Conservation (phyloP, 805 yeast genomes). For the Hanseniaspora valbyensis region DNA sequence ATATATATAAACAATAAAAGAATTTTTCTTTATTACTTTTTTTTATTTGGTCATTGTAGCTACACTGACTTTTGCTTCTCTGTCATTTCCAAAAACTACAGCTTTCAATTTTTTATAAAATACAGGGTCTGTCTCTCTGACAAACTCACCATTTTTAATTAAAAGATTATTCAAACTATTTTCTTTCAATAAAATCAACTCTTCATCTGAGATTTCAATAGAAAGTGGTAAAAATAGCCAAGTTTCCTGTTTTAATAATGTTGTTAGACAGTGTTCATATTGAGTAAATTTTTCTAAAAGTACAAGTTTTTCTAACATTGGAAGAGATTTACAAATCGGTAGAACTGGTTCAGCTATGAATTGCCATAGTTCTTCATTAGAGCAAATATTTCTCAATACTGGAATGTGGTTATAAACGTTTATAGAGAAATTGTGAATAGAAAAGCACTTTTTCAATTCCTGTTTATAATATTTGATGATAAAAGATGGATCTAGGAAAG, state of each 20-base stretch:
- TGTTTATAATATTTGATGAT: slow-evolving; percentile 4
- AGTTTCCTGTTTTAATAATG: slow-evolving; percentile 12
- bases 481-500: slow-evolving; percentile 9
- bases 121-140: slow-evolving; percentile 7
- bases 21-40: not conserved
- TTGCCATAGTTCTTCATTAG: slow-evolving; percentile 8
- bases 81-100: slow-evolving; percentile 4
- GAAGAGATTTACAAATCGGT: slow-evolving; percentile 5
- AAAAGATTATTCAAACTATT: slow-evolving; percentile 5
- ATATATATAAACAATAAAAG: too few relatives aligned
- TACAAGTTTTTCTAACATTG: slow-evolving; percentile 5
- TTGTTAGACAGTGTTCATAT: slow-evolving; percentile 10
- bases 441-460: slow-evolving; percentile 2
- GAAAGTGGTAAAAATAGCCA: slow-evolving; percentile 8
- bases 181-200: slow-evolving; percentile 3
- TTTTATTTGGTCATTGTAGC: slow-evolving; percentile 12
- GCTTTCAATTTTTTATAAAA: slow-evolving; percentile 4
- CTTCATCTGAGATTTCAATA: slow-evolving; percentile 7
- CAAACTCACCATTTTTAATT: slow-evolving; percentile 15
- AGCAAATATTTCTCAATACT: slow-evolving; percentile 6
- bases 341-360: slow-evolving; percentile 10
- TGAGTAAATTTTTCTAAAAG: slow-evolving; percentile 9
- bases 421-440: not conserved
- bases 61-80: slow-evolving; percentile 5
- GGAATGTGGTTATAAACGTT: slow-evolving; percentile 3